Conservation (phyloP, 345 rosid species). For the Rhodamnia rubescens region DNA sequence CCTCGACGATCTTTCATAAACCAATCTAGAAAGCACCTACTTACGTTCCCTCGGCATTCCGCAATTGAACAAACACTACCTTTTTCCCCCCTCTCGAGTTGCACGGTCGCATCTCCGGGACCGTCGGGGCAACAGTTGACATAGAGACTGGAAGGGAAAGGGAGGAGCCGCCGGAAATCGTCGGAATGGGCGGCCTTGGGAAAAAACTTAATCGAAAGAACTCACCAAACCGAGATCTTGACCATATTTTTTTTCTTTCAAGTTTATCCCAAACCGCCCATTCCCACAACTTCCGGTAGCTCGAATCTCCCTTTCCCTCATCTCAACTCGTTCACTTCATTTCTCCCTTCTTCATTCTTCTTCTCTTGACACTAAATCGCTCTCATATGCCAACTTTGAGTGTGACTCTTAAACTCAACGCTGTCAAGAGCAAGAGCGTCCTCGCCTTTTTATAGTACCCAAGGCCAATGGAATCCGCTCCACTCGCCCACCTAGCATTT, state of each 20-base stretch:
- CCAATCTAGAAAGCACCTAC: neutral
- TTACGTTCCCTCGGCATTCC: neutral
- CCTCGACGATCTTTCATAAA: neutral
- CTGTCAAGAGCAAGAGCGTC: neutral
- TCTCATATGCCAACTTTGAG: neutral
- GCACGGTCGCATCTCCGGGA: neutral
- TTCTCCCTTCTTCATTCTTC: neutral
- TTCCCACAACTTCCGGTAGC: slow-evolving; percentile 23
- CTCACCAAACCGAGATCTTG: neutral
- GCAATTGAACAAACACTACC: neutral
- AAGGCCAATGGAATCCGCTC: neutral
- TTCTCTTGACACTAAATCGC: neutral
- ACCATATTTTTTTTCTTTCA: neutral
- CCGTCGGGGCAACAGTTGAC: neutral
- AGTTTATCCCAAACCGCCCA: slow-evolving; percentile 19
- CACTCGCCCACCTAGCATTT: neutral
- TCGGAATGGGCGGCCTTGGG: slow-evolving; percentile 25
- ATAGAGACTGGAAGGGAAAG: slow-evolving; percentile 10
- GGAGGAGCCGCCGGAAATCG: slow-evolving; percentile 17
- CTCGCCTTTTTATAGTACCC: neutral
- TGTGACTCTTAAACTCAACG: neutral
- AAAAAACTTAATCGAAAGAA: neutral
- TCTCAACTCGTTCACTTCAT: neutral
- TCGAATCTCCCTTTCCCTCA: slow-evolving; percentile 16
- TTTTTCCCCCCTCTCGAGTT: neutral